Evolutionary conservation across 2,329 filamentous ascomycete species (phyloP), one percentile per base, ranked within the genome.

Genomic region (Eutypella sp.): DNA sequence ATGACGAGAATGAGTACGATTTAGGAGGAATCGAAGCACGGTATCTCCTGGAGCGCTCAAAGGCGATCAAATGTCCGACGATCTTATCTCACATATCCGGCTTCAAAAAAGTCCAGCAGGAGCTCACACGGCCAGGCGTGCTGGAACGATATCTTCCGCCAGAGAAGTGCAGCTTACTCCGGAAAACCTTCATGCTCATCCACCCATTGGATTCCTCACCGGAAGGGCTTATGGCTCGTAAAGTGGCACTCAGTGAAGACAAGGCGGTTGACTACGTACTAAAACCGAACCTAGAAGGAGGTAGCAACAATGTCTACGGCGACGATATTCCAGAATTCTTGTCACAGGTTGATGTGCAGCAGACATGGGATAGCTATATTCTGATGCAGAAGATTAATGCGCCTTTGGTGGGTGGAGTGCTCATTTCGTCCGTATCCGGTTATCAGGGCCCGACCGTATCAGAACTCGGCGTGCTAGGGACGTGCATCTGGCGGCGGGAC

Each of bases 231-330:
- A 23, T 55, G 22, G 66, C 59, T 7, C 52, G 59, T 11, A 33
- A 45, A 11, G 42, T 63, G 3, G 61, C 61, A 3, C 46, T 45
- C 9, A 51, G 66, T 43, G 44, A 42, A 2, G 29, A 52, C 1
- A 49, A 31, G 4, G 60, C 59, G 2, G 42, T 37, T 11, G 45
- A 62, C 20, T 66, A 67, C 43, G 61, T 73, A 6, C 57, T 72
- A 5, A 74, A 73, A 52, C 70, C 69, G 2, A 71, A 65, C 10
- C 55, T 68, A 0, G 69, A 73, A 53, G 70, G 69, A 4, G 70
- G 71, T 3, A 67, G 67, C 0, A 57, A 73, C 43, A 72, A 73
- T 49, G 46, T 71, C 13, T 70, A 68, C 46, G 61, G 67, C 7
- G 41, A 52, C 8, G 62, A 63, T 13, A 71, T 73, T 7, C 63